A percentile compares a stretch with the other conserved stretches of the same genome.
These are phyloP conservation scores for Rozella allomycis DNA, from an alignment of 371 early-diverging fungal species.

Conservation along the genomic window DNA sequence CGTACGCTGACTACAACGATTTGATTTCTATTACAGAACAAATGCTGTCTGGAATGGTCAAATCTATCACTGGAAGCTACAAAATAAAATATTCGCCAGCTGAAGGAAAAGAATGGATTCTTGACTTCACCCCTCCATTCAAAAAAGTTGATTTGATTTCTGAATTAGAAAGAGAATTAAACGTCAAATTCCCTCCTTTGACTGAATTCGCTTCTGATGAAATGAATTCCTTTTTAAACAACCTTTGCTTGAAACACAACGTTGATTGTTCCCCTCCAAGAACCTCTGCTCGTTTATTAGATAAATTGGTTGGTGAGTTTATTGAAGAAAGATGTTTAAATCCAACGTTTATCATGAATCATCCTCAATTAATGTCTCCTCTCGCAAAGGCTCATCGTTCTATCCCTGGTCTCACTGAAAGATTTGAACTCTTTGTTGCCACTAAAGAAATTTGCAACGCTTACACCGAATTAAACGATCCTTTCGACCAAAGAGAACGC, in stretches of 20 bases:
- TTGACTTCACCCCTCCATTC: slow-evolving; percentile 96
- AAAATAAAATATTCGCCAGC: slow-evolving; percentile 81
- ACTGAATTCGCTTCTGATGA: slow-evolving; percentile 55
- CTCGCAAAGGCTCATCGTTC: slow-evolving; percentile 95
- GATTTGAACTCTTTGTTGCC: slow-evolving; percentile 97
- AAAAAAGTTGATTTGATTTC: slow-evolving; percentile 80
- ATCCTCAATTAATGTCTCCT: slow-evolving; percentile 98
- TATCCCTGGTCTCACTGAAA: slow-evolving; percentile 80
- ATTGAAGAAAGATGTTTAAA: slow-evolving; percentile 84
- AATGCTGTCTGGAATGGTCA: slow-evolving; percentile 77
- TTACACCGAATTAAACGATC: slow-evolving; percentile 97
- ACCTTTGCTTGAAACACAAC: slow-evolving; percentile 72
- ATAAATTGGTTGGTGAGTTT: slow-evolving; percentile 95
- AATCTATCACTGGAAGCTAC: slow-evolving; percentile 61
- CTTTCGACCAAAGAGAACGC: slow-evolving; percentile 85
- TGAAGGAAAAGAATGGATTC: slow-evolving; percentile 43
- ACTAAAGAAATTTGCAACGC: slow-evolving; percentile 98
- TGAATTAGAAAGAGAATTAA: slow-evolving; percentile 73
- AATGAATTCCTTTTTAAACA: slow-evolving; percentile 64
- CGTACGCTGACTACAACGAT: slow-evolving; percentile 95
- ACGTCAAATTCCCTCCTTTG: slow-evolving; percentile 73
- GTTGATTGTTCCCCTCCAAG: slow-evolving; percentile 87
- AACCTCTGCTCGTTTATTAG: slow-evolving; percentile 84
- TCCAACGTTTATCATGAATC: slow-evolving; percentile 94
- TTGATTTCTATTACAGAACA: slow-evolving; percentile 89